Evolutionary conservation across 2,329 filamentous ascomycete species (phyloP).

Genomic region (Shiraia bambusicola): DNA sequence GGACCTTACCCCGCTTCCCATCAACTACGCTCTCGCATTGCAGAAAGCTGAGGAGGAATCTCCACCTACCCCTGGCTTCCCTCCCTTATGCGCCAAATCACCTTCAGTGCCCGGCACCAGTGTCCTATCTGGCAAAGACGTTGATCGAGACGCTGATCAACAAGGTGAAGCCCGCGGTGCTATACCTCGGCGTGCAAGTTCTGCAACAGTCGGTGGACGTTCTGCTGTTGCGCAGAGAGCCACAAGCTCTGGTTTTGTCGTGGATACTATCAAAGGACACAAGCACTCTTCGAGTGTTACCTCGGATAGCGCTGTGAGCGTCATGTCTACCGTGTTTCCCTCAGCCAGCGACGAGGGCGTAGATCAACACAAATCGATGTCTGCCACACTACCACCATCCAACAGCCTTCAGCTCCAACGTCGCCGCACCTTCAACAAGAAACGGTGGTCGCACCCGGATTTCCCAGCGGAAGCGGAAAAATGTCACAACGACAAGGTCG

Average conservation of each 20-base stretch:
- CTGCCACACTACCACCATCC: slow-evolving; percentile 23
- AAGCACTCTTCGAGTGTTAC: slow-evolving; percentile 33
- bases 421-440: slow-evolving; percentile 38
- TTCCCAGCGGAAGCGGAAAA: slow-evolving; percentile 43
- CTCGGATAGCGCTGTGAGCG: slow-evolving; percentile 14
- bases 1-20: slow-evolving; percentile 40
- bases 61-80: slow-evolving; percentile 13
- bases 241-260: slow-evolving; percentile 26
- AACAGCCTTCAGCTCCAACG: slow-evolving; percentile 36
- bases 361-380: slow-evolving; percentile 32
- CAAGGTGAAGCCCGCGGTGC: slow-evolving; percentile 21
- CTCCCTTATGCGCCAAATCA: slow-evolving; percentile 11
- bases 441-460: slow-evolving; percentile 45
- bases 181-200: slow-evolving; percentile 28
- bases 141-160: no score
- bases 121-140: slow-evolving; percentile 23
- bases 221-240: slow-evolving; percentile 31
- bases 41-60: slow-evolving; percentile 31
- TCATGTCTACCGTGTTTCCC: slow-evolving; percentile 21
- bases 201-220: slow-evolving; percentile 34
- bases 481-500: slow-evolving; percentile 36
- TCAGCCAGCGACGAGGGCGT: slow-evolving; percentile 35
- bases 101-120: slow-evolving; percentile 22
- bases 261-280: slow-evolving; percentile 23
- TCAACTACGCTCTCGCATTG: slow-evolving; percentile 45